phyloP scores from a whole-genome alignment of 768 basidiomycete species.

The Tubosaeta sp. region DNA sequence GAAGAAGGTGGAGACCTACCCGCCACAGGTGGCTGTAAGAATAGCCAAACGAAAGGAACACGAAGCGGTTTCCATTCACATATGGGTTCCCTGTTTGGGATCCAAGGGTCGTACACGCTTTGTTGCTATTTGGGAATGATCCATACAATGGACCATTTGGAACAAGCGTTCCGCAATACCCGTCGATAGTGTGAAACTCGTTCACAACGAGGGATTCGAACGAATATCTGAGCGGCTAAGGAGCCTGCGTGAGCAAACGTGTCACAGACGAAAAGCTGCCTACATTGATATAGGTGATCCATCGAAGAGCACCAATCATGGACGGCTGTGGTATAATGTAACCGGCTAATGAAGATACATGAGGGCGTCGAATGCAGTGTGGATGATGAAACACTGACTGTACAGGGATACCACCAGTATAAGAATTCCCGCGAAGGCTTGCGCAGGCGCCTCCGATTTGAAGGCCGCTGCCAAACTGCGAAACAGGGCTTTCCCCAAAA shows the following conservation, averaged over 20 bases:
- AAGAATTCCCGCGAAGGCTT: slow-evolving; percentile 51
- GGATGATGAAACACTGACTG: slow-evolving; percentile 8
- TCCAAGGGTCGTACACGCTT: slow-evolving; percentile 74
- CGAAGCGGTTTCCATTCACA: slow-evolving; percentile 61
- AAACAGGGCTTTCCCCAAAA: slow-evolving; percentile 77
- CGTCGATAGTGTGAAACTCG: slow-evolving; percentile 72
- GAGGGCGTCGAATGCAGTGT: neutral
- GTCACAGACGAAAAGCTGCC: slow-evolving; percentile 32
- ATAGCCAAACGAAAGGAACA: slow-evolving; percentile 41
- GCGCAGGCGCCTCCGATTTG: slow-evolving; percentile 55
- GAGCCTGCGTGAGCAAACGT: neutral
- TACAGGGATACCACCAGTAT: slow-evolving; percentile 55
- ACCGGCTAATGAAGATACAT: slow-evolving; percentile 29
- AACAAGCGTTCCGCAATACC: slow-evolving; percentile 53
- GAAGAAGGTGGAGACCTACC: slow-evolving; percentile 21
- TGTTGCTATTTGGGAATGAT: slow-evolving; percentile 52
- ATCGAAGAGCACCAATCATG: slow-evolving; percentile 66
- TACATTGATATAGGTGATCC: slow-evolving; percentile 65
- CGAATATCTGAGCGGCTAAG: slow-evolving; percentile 49
- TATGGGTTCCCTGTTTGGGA: slow-evolving; percentile 52
- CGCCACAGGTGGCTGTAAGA: slow-evolving; percentile 46
- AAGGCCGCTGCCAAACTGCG: slow-evolving; percentile 60
- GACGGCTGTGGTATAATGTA: slow-evolving; percentile 56
- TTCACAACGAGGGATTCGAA: slow-evolving; percentile 77
- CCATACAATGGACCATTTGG: slow-evolving; percentile 64